Base-by-base conservation (phyloP, 768 basidiomycete species). In the Amanita fuliginea region DNA sequence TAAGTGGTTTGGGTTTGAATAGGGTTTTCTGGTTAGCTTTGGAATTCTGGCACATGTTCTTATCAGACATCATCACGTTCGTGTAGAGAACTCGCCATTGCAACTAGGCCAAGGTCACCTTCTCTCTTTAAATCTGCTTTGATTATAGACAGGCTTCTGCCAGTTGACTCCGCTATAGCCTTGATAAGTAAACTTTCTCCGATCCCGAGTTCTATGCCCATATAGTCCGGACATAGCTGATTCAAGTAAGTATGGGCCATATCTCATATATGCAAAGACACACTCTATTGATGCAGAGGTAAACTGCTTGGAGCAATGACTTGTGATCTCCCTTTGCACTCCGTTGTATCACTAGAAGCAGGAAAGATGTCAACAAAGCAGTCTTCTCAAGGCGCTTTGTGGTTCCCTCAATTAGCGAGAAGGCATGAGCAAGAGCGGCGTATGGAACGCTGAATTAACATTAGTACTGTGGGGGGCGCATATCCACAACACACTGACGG, bases 221-320 rank as follows among this genome's bases (percentile, higher is more conserved):
- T 72, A 64, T 98, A 98, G 62, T 98, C 96, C 13, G 96, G 94
- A 56, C 91, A 83, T 50, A 98, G 64, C 94, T 97, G 61, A 36
- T 39, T 10, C 21, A 19, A 37, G 30, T 61, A 1, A 59, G 50
- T 46, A 16, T 6, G 11, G 37, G 42, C 6, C 28, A 24, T 7
- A n/a, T 41, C 14, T 32, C 9, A 48, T 40, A 43, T 24, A 54
- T 34, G 42, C 42, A 41, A 10, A 37, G 33, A 64, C 81, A 47
- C 62, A 97, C 93, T 53, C 93, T 73, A 61, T 99, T 99, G 61
- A 98, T 97, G 62, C 96, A 98, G 1, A 99, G 74, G 60, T 99
- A 99, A 2, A 99, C 85, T 1, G 83, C 80, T 59, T 93, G 88
- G 4, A 97, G 75, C 28, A 99, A 74, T 6, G 86, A 81, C 19